Evolutionary conservation across 805 yeast genomes (phyloP), one percentile per base, ranked within the genome.

Genomic region (Ogataea degrootiae): DNA sequence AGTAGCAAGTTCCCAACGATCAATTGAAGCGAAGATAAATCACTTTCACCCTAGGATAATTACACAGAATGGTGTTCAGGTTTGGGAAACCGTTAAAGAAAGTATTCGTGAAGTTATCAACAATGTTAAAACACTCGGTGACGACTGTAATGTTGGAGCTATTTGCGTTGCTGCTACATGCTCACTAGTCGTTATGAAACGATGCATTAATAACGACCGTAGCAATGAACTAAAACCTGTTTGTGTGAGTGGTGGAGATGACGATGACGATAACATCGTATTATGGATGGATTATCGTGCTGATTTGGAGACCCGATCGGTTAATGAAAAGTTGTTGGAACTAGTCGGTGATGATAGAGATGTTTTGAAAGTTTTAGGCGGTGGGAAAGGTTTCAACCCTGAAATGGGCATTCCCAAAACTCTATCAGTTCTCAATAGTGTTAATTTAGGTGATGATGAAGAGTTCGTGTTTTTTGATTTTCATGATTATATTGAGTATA

Each of bases 221-320:
- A 19, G 21, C 21, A 4, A 56, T 9, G 43, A 45, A 15, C 26
- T 23, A 14, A 26, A n/a, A 15, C 19, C 41, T n/a, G 33, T 23
- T 39, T 19, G 41, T 23, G 16, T 17, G 15, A 23, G 11, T 11
- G 39, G 26, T 3, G 16, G 29, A 11, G 29, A 16, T 36, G 2
- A 37, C 6, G 68, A 71, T 34, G 76, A 77, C 52, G 68, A 44
- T 34, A 40, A 44, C 36, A 34, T 80, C 3, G 65, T 80, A 5
- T 68, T 80, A 42, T 80, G 86, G 85, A 80, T 80, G 85, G 85
- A 80, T 54, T 65, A 70, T 17, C 63, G 79, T 26, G 66, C 80
- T 2, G 54, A 47, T 3, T 37, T 56, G 2, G 72, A 77, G 49
- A 60, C 72, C 14, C 23, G 39, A 2, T 43, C 50, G 19, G 48